A percentile compares a stretch with the other conserved stretches of the same genome.
Conservation (phyloP, 169 alveolate genomes). For the Haemoproteus tartakovskyi region DNA sequence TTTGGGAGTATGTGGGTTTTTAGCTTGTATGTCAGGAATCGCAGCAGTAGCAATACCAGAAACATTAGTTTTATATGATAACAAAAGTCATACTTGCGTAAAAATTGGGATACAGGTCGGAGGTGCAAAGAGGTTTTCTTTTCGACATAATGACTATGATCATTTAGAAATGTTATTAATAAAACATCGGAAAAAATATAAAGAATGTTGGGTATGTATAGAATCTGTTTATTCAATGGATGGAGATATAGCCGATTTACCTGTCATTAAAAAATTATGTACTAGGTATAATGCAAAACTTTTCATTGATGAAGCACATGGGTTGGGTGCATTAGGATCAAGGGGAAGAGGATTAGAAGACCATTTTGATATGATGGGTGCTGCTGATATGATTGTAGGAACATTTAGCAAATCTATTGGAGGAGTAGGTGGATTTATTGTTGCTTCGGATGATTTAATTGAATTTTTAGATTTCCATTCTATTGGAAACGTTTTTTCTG, state of each 20-base stretch:
- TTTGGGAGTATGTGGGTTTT: conserved; percentile 72
- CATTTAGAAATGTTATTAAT: conserved; percentile 67
- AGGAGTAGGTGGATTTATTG: conserved; percentile 79
- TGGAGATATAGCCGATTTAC: conserved; percentile 83
- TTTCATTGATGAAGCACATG: conserved; percentile 86
- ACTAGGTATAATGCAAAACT: conserved; percentile 71
- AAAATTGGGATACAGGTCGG: conserved; percentile 71
- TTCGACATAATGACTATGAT: conserved; percentile 76
- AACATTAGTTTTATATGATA: conserved; percentile 69
- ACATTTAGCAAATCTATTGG: conserved; percentile 79
- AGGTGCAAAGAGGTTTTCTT: conserved; percentile 73
- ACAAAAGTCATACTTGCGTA: conserved; percentile 73
- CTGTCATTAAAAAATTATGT: conserved; percentile 71
- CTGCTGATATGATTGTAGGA: conserved; percentile 75
- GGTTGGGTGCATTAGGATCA: conserved; percentile 84
- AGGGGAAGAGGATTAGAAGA: conserved; percentile 86
- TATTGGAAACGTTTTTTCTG: conserved; percentile 79
- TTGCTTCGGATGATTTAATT: conserved; percentile 69
- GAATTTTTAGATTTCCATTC: conserved; percentile 79
- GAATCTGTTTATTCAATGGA: conserved; percentile 90
- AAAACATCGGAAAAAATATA: conserved; percentile 63
- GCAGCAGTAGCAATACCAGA: conserved; percentile 72
- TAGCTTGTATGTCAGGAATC: conserved; percentile 78
- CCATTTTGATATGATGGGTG: conserved; percentile 73
- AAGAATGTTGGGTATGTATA: conserved; percentile 76